Conservation (phyloP, 2,329 filamentous ascomycete genomes). For the Penicillium thymicola region DNA sequence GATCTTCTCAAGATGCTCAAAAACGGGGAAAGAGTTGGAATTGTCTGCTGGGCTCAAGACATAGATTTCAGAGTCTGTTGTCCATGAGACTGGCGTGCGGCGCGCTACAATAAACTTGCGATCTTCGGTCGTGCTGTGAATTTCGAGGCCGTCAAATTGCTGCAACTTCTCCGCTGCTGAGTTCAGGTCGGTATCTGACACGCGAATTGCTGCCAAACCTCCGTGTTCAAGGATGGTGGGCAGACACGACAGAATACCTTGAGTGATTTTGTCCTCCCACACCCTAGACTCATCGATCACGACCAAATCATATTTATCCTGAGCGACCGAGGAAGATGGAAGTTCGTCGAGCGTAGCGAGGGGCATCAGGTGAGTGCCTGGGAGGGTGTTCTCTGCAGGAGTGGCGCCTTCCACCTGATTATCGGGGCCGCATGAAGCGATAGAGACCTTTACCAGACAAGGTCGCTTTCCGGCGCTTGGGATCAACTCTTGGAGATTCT, state of each 20-base stretch:
- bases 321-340: conserved; percentile 5
- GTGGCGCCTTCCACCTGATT: background rate
- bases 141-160: conserved; percentile 5
- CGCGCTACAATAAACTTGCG: conserved; percentile 11
- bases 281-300: conserved; percentile 12
- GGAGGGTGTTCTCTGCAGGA: background rate
- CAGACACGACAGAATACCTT: conserved; percentile 4
- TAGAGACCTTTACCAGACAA: conserved; percentile 10
- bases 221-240: conserved; percentile 6
- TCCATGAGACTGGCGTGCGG: conserved; percentile 11
- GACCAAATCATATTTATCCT: conserved; percentile 12
- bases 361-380: conserved; percentile 2
- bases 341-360: conserved; percentile 4
- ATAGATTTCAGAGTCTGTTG: conserved; percentile 15
- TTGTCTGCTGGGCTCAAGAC: conserved; percentile 6
- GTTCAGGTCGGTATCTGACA: conserved; percentile 3
- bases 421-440: conserved; percentile 3
- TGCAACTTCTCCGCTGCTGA: conserved; percentile 5
- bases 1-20: conserved; percentile 9
- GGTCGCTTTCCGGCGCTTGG: conserved; percentile 9
- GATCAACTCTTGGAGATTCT: background rate
- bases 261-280: conserved; percentile 4
- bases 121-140: conserved; percentile 12
- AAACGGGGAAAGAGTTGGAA: conserved; percentile 1
- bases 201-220: conserved; percentile 11